These are phyloP conservation scores for Penicillium steckii DNA, from an alignment of 495 filamentous ascomycete species.

Conservation along the genomic window DNA sequence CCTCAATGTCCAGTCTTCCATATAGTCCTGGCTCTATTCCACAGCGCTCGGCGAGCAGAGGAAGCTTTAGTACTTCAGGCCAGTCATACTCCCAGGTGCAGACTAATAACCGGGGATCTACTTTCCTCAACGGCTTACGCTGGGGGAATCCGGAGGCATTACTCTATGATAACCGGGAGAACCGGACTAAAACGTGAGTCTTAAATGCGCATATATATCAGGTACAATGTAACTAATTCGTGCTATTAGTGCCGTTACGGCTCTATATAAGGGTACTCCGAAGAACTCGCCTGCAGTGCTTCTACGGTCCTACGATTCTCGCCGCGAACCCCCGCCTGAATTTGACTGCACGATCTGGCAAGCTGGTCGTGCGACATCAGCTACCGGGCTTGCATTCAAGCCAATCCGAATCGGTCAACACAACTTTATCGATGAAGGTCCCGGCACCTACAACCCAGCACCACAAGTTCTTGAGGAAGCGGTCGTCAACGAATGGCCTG, in stretches of 20 bases:
- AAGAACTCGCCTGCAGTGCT: conserved; percentile 65
- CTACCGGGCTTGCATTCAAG: conserved; percentile 92
- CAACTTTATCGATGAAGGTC: conserved; percentile 89
- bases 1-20: conserved; percentile 38
- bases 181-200: conserved; percentile 89
- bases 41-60: conserved; percentile 45
- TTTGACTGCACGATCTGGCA: conserved; percentile 94
- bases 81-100: conserved; percentile 28
- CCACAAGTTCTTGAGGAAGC: conserved; percentile 87
- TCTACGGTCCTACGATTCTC: conserved; percentile 90
- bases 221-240: conserved; percentile 1
- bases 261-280: conserved; percentile 79
- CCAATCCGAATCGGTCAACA: conserved; percentile 92
- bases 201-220: neutral
- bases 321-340: conserved; percentile 84
- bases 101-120: conserved; percentile 30
- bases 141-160: conserved; percentile 60
- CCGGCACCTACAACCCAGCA: conserved; percentile 88
- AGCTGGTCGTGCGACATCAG: conserved; percentile 90
- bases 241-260: conserved; percentile 73
- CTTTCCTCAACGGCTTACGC: conserved; percentile 44
- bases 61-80: conserved; percentile 39
- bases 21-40: conserved; percentile 38
- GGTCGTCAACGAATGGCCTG: conserved; percentile 89
- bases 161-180: conserved; percentile 78